Evolutionary conservation across 2,329 filamentous ascomycete genomes (phyloP), one percentile per base, ranked within the genome.

Genomic region (Zelopaecilomyces penicillatus): DNA sequence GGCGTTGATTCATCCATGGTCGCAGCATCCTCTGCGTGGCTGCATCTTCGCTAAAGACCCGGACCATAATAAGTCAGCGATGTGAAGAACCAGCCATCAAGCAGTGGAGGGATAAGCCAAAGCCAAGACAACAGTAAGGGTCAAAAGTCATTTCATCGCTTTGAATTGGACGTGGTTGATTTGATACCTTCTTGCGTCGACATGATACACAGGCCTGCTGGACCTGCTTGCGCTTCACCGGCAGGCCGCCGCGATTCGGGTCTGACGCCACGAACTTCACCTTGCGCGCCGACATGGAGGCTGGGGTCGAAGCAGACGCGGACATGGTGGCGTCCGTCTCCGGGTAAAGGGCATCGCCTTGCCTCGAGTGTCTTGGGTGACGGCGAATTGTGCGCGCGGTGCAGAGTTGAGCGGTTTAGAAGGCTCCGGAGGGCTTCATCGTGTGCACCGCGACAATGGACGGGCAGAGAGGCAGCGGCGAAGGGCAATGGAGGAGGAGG

Each of bases 241-340:
- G 76, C 46, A 79, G 60, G 12, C 75, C 76, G 39, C 65, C 65
- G 11, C 65, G 58, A 27, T 65, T 65, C 5, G 66, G 65, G 57
- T 80, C 74, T 9, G 75, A 73, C 43, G 69, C 74, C 46, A 81
- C 71, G 56, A 80, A 81, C 54, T 72, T 77, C 59, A 80, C 74
- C 44, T 61, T 54, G 37, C 49, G 48, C 30, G 48, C 44, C 30
- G 40, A 41, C 1, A 42, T 30, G 32, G 45, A 43, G 43, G 45
- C 32, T 27, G 47, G 37, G 29, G 35, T 27, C 12, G 46, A n/a
- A 42, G 42, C 42, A 19, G 55, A 41, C 36, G 51, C 33, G 41
- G 53, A 49, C 53, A 55, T 54, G 52, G 41, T 47, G 50, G 45
- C 49, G 50, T 52, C 30, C 19, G 19, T 19, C 19, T 19, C 19